These are phyloP conservation scores for Trichosporon asahii DNA, from an alignment of 1,284 basidiomycete species.

Conservation along the genomic window DNA sequence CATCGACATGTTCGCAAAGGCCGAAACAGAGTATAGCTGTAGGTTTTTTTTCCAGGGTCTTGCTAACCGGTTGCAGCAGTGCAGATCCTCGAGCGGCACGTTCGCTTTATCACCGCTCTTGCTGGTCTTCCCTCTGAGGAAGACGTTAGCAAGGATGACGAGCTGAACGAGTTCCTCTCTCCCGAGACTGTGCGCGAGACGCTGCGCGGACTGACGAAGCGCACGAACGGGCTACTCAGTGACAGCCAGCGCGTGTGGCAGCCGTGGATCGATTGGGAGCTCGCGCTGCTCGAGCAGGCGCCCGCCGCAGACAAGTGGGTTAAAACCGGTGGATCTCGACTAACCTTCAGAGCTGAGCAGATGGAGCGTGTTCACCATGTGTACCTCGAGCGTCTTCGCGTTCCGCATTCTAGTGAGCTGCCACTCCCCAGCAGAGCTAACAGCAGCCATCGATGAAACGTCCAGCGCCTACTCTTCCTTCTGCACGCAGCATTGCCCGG, in stretches of 20 bases:
- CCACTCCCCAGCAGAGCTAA: neutral
- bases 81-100: constrained; percentile 65
- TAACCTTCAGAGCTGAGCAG: constrained; percentile 27
- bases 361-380: constrained; percentile 40
- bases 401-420: constrained; percentile 46
- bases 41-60: constrained; percentile 48
- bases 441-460: constrained; percentile 63
- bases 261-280: constrained; percentile 68
- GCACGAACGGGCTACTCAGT: constrained; percentile 55
- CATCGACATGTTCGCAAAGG: constrained; percentile 63
- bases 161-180: constrained; percentile 47
- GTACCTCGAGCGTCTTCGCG: constrained; percentile 46
- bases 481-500: constrained; percentile 68
- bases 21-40: constrained; percentile 80
- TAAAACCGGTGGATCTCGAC: neutral
- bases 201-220: constrained; percentile 56
- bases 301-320: constrained; percentile 57
- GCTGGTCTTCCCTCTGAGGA: constrained; percentile 51
- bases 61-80: constrained; percentile 58
- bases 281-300: constrained; percentile 59
- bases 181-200: constrained; percentile 61
- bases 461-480: constrained; percentile 81
- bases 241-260: constrained; percentile 74
- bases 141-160: constrained; percentile 41
- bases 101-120: constrained; percentile 63